Percentiles rank a stretch among this genome's conserved stretches.
These are phyloP conservation scores for Alternaria ventricosa DNA, from an alignment of 2,329 filamentous ascomycete species.

Conservation along the genomic window DNA sequence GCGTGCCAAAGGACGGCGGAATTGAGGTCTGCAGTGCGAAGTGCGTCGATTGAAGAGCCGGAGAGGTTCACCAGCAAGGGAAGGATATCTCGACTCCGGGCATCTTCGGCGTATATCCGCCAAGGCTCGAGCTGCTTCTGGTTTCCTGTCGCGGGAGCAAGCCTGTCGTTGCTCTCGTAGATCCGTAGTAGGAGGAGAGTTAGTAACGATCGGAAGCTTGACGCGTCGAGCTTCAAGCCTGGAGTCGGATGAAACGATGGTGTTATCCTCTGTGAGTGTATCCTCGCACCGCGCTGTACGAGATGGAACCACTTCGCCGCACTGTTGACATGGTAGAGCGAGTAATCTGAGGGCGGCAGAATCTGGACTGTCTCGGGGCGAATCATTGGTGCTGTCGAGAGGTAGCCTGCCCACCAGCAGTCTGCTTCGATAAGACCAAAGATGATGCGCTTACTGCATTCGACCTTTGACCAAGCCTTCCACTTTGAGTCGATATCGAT, in stretches of 20 bases:
- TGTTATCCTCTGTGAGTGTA: conserved; percentile 42
- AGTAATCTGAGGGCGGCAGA: conserved; percentile 54
- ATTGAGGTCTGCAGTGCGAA: conserved; percentile 57
- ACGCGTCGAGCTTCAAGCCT: conserved; percentile 39
- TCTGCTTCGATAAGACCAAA: conserved; percentile 55
- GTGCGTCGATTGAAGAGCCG: conserved; percentile 51
- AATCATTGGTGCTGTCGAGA: conserved; percentile 56
- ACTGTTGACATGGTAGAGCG: conserved; percentile 53
- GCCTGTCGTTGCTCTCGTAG: conserved; percentile 44
- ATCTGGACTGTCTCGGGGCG: conserved; percentile 56
- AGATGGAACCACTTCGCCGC: conserved; percentile 42
- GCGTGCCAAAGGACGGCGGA: conserved; percentile 61
- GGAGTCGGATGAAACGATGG: conserved; percentile 43
- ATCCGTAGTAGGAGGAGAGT: conserved; percentile 43
- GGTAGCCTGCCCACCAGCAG: conserved; percentile 57
- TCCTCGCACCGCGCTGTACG: conserved; percentile 35
- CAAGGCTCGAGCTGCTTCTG: conserved; percentile 45
- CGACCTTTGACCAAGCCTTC: conserved; percentile 61
- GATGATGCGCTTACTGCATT: conserved; percentile 59
- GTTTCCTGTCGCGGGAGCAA: conserved; percentile 32
- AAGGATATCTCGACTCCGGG: conserved; percentile 51
- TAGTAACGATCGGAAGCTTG: conserved; percentile 39
- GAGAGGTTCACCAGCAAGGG: conserved; percentile 47
- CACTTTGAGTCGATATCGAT: conserved; percentile 56
- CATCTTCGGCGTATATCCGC: conserved; percentile 57